These are phyloP conservation scores for Magnaporthiopsis rhizophila DNA, from an alignment of 2,329 filamentous ascomycete genomes.

Conservation along the genomic window DNA sequence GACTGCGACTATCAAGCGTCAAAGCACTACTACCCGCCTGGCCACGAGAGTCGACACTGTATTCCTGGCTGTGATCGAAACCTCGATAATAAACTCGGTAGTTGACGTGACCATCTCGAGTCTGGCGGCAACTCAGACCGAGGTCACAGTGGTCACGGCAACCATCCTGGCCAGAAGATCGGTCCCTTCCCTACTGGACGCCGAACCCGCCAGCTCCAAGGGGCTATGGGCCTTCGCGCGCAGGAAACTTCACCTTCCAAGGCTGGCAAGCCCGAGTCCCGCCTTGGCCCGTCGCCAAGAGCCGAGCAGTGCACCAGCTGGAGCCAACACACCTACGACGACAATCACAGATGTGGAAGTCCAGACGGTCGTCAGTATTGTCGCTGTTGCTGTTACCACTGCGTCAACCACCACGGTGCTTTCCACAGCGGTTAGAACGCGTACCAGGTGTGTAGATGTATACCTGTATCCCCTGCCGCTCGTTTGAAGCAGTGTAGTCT, in stretches of 20 bases:
- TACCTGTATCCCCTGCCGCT: background rate
- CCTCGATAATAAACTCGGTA: slow-evolving; percentile 11
- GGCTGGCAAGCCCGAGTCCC: background rate
- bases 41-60: slow-evolving; percentile 12
- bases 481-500: background rate
- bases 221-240: background rate
- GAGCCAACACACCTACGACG: background rate
- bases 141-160: slow-evolving; percentile 7
- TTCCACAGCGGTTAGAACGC: slow-evolving; percentile 10
- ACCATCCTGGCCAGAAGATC: slow-evolving; percentile 4
- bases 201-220: background rate
- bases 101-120: slow-evolving; percentile 13
- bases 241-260: background rate
- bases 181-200: background rate
- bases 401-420: slow-evolving; percentile 1
- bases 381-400: slow-evolving; percentile 3
- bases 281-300: slow-evolving; percentile 4
- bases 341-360: background rate
- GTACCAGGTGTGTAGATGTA: slow-evolving; percentile 10
- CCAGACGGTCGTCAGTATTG: background rate
- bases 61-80: slow-evolving; percentile 13
- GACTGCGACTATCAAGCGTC: slow-evolving; percentile 11
- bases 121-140: slow-evolving; percentile 14
- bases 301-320: background rate
- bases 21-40: slow-evolving; percentile 9